These are phyloP conservation scores for Hippophae gyantsensis DNA, from an alignment of 306 rosid genomes.

Conservation along the genomic window DNA sequence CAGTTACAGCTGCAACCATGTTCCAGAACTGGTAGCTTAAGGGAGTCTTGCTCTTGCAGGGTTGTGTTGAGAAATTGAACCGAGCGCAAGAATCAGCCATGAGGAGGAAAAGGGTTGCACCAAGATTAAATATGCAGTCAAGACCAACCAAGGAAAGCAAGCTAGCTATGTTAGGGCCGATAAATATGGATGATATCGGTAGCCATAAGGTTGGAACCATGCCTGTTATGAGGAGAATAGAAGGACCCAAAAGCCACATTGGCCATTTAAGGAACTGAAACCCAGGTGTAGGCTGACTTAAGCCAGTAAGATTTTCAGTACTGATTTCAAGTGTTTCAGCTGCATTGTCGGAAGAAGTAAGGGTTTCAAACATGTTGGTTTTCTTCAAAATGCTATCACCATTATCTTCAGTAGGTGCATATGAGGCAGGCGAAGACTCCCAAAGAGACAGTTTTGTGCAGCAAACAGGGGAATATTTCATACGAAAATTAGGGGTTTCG, in stretches of 20 bases:
- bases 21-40: slow-evolving; percentile 88
- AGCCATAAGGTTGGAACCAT: slow-evolving; percentile 92
- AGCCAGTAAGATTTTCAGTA: slow-evolving; percentile 25
- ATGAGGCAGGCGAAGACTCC: slow-evolving; percentile 58
- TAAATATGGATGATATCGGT: slow-evolving; percentile 66
- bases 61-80: slow-evolving; percentile 38
- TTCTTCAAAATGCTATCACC: slow-evolving; percentile 39
- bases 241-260: slow-evolving; percentile 85
- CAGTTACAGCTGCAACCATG: slow-evolving; percentile 53
- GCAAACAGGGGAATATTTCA: slow-evolving; percentile 31
- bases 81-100: slow-evolving; percentile 83
- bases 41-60: slow-evolving; percentile 65
- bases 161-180: slow-evolving; percentile 81
- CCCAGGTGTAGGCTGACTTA: slow-evolving; percentile 28
- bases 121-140: slow-evolving; percentile 79
- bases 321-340: slow-evolving; percentile 32
- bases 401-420: slow-evolving; percentile 29
- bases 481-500: slow-evolving; percentile 20
- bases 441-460: slow-evolving; percentile 56
- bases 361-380: slow-evolving; percentile 49
- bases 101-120: slow-evolving; percentile 87
- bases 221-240: slow-evolving; percentile 65
- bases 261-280: slow-evolving; percentile 79
- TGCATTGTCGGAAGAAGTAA: slow-evolving; percentile 26
- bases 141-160: slow-evolving; percentile 80